Evolutionary conservation across 371 early-diverging fungal genomes (phyloP).

Genomic region (Mortierella sp.): DNA sequence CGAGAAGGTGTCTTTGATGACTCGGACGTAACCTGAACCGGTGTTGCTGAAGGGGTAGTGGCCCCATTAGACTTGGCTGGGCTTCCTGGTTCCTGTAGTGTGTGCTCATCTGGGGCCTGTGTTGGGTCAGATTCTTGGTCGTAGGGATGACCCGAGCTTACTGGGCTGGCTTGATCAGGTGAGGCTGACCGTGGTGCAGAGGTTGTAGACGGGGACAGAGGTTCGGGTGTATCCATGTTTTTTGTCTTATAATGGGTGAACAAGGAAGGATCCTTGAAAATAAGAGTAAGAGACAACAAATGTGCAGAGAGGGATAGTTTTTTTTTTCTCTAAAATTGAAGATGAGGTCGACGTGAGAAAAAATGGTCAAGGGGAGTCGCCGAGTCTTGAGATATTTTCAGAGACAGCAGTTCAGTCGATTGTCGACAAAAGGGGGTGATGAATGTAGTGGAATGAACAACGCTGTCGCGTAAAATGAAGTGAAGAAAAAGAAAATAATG

Average conservation of each 20-base stretch:
- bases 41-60: slow-evolving; percentile 1
- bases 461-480: background rate
- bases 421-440: background rate
- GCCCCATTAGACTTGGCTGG: background rate
- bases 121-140: background rate
- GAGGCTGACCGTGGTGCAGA: background rate
- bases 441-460: background rate
- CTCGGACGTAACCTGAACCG: slow-evolving; percentile 1
- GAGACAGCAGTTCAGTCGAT: background rate
- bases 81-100: slow-evolving; percentile 7
- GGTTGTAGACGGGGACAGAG: slow-evolving; percentile 1
- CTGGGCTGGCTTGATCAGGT: slow-evolving; percentile 1
- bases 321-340: no score
- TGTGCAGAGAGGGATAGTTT: background rate
- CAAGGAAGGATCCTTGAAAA: background rate
- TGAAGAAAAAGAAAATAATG: background rate
- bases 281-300: background rate
- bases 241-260: background rate
- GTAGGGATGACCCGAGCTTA: background rate
- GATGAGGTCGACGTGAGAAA: slow-evolving; percentile 1
- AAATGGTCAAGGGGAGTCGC: background rate
- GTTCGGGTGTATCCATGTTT: background rate
- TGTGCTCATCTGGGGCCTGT: background rate
- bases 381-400: background rate
- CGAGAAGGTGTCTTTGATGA: slow-evolving; percentile 13